These are phyloP conservation scores for Iberis pinnata DNA, from an alignment of 345 rosid genomes.

Conservation along the genomic window DNA sequence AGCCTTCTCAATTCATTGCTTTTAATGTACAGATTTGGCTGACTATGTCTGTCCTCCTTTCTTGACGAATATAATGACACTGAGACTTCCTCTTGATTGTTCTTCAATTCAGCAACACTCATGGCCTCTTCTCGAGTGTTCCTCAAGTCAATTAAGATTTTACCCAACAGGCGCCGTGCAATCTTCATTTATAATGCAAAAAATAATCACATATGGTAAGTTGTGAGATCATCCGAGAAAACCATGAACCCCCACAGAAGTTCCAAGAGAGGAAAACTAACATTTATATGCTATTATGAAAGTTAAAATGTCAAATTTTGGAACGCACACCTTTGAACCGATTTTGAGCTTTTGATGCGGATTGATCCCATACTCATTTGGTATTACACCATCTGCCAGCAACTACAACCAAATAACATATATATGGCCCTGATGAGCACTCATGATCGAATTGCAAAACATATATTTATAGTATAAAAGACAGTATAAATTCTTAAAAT, in stretches of 20 bases:
- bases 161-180: conserved; percentile 93
- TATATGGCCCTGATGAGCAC: conserved; percentile 8
- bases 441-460: conserved; percentile 6
- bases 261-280: conserved; percentile 1
- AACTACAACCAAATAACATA: conserved; percentile 47
- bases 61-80: conserved; percentile 33
- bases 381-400: conserved; percentile 98
- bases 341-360: conserved; percentile 91
- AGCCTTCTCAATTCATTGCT: conserved; percentile 59
- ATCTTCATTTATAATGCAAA: conserved; percentile 35
- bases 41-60: conserved; percentile 50
- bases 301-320: conserved; percentile 7
- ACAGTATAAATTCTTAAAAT: too few relatives aligned
- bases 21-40: conserved; percentile 42
- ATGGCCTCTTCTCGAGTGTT: conserved; percentile 97
- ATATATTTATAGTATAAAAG: conserved; percentile 4
- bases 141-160: conserved; percentile 91
- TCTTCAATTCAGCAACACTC: conserved; percentile 77
- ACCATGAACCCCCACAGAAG: neutral
- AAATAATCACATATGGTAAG: neutral
- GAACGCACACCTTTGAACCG: conserved; percentile 71
- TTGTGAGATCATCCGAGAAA: neutral
- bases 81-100: conserved; percentile 56
- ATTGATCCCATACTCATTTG: conserved; percentile 96
- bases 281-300: neutral